These are phyloP conservation scores for Dittrichia graveolens DNA, from an alignment of 129 eudicot genomes.

Conservation along the genomic window DNA sequence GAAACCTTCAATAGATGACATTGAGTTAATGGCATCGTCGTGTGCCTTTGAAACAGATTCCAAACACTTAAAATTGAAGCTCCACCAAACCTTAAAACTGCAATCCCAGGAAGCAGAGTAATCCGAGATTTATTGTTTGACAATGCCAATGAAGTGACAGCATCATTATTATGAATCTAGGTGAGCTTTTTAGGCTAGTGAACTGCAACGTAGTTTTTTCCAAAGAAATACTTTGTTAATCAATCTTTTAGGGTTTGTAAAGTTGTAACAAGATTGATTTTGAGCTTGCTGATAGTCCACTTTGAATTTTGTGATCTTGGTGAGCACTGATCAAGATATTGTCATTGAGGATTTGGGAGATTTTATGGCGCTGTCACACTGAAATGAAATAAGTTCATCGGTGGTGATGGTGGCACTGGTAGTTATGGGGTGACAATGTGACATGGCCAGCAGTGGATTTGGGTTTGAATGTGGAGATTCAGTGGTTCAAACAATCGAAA, in stretches of 20 bases:
- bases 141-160: conserved; percentile 63
- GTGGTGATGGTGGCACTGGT: not conserved
- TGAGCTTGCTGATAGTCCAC: conserved; percentile 52
- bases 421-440: conserved; percentile 21
- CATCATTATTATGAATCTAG: conserved; percentile 79
- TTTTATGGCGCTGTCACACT: conserved; percentile 48
- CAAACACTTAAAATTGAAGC: conserved; percentile 64
- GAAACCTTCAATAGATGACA: conserved; percentile 45
- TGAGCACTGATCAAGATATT: conserved; percentile 56
- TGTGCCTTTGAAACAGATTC: conserved; percentile 74
- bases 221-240: conserved; percentile 36
- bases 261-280: conserved; percentile 37
- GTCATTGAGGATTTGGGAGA: conserved; percentile 44
- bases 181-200: conserved; percentile 62
- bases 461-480: conserved; percentile 55
- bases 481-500: conserved; percentile 35
- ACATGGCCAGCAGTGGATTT: conserved; percentile 52
- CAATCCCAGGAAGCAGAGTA: conserved; percentile 89
- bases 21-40: conserved; percentile 82
- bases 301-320: conserved; percentile 71
- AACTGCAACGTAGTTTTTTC: conserved; percentile 62
- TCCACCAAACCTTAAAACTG: conserved; percentile 72
- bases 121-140: conserved; percentile 48
- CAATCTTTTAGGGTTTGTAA: conserved; percentile 72
- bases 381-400: conserved; percentile 8